These are phyloP conservation scores for Aspergillus nidulans DNA, from an alignment of 495 filamentous ascomycete species.

Conservation along the genomic window DNA sequence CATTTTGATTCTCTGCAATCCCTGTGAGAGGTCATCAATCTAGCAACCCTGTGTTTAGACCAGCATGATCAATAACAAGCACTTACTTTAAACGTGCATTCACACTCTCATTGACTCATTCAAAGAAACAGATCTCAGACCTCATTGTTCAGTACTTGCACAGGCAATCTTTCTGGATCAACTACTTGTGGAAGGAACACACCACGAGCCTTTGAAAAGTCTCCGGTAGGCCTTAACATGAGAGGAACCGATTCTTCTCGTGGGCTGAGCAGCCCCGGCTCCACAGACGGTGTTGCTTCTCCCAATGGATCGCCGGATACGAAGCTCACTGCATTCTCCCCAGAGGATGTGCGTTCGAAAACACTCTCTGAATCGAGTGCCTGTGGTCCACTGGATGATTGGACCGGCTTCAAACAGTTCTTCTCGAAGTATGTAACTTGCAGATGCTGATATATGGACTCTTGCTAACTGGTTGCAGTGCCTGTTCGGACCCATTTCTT, in stretches of 20 bases:
- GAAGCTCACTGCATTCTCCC: constrained; percentile 58
- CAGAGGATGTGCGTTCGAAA: constrained; percentile 43
- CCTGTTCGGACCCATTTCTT: constrained; percentile 27
- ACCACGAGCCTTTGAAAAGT: background rate
- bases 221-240: constrained; percentile 13
- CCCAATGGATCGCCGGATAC: constrained; percentile 61
- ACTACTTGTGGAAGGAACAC: background rate
- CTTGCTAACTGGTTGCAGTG: constrained; percentile 15
- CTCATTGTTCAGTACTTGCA: background rate
- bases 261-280: constrained; percentile 49
- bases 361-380: constrained; percentile 15
- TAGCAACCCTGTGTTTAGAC: background rate
- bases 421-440: constrained; percentile 23
- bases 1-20: background rate
- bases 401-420: constrained; percentile 14
- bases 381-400: constrained; percentile 11
- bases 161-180: background rate
- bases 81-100: background rate
- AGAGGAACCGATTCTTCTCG: constrained; percentile 23
- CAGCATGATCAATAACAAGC: background rate
- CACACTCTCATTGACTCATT: background rate
- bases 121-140: background rate
- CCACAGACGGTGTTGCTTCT: constrained; percentile 51
- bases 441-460: background rate
- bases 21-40: background rate